Conservation (phyloP, 2,329 filamentous ascomycete genomes). For the Alternaria ethzedia region DNA sequence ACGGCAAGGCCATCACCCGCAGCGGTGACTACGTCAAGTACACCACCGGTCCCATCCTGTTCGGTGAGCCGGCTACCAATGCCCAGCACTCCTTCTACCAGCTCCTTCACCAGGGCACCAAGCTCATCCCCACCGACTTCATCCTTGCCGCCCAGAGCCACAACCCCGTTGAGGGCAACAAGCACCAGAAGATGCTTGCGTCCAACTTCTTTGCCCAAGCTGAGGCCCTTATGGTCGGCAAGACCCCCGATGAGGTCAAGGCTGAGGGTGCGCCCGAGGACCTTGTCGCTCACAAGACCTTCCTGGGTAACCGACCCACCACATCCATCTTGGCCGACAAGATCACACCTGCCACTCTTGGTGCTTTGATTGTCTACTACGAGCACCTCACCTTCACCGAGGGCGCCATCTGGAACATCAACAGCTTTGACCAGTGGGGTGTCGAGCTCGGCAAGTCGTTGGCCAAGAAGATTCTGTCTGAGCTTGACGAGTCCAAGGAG, state of each 20-base stretch:
- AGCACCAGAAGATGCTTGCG: conserved; percentile 95
- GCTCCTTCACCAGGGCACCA: conserved; percentile 97
- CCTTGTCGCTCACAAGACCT: conserved; percentile 97
- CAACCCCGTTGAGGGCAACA: conserved; percentile 90
- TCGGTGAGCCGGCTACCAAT: conserved; percentile 98
- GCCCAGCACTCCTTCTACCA: conserved; percentile 99
- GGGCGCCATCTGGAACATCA: conserved; percentile 98
- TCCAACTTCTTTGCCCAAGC: conserved; percentile 92
- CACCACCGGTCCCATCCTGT: conserved; percentile 93
- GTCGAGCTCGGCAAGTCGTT: conserved; percentile 97
- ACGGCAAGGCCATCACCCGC: conserved; percentile 95
- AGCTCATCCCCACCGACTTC: conserved; percentile 98
- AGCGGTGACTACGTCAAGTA: conserved; percentile 90
- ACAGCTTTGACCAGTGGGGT: conserved; percentile 99
- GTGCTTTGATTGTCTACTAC: conserved; percentile 97
- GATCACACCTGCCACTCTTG: conserved; percentile 92
- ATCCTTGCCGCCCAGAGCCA: conserved; percentile 95
- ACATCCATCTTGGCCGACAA: conserved; percentile 92
- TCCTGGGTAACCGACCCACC: conserved; percentile 95
- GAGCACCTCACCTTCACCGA: conserved; percentile 98
- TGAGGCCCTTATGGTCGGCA: conserved; percentile 89
- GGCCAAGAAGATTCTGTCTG: conserved; percentile 72
- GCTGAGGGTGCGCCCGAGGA: conserved; percentile 74
- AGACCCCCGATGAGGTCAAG: conserved; percentile 80
- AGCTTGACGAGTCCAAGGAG: conserved; percentile 80